These are phyloP conservation scores for Sordariomycetes sp. DNA, from an alignment of 2,329 filamentous ascomycete species.

Conservation along the genomic window DNA sequence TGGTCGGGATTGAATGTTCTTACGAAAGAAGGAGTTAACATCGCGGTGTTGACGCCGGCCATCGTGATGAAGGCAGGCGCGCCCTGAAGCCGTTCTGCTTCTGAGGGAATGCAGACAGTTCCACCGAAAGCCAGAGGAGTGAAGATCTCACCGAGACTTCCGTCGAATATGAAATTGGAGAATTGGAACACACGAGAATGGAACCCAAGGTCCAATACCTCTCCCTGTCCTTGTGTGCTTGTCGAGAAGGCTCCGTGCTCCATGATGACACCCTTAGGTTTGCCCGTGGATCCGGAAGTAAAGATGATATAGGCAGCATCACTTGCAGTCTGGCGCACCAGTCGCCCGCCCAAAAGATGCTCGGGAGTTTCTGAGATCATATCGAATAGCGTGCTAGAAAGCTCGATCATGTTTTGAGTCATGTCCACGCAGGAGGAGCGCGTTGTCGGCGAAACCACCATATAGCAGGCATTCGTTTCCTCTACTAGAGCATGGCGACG, in stretches of 20 bases:
- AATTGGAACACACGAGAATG: conserved; percentile 18
- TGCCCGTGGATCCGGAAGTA: conserved; percentile 13
- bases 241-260: conserved; percentile 10
- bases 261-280: conserved; percentile 12
- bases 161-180: conserved; percentile 7
- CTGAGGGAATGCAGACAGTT: conserved; percentile 6
- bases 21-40: conserved; percentile 7
- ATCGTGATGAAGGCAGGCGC: conserved; percentile 3
- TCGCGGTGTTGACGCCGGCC: conserved; percentile 10
- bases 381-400: too few species aligned
- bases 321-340: too few species aligned
- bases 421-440: too few species aligned
- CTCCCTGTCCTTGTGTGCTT: conserved; percentile 9
- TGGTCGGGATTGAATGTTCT: neutral
- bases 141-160: conserved; percentile 5
- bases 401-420: too few species aligned
- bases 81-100: conserved; percentile 5
- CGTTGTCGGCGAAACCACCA: too few species aligned
- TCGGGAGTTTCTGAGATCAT: too few species aligned
- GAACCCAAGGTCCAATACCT: conserved; percentile 10
- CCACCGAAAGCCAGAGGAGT: conserved; percentile 5
- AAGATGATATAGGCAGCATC: conserved; percentile 11
- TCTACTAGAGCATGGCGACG: too few species aligned
- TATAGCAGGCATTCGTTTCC: too few species aligned
- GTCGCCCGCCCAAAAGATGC: too few species aligned